phyloP scores from a whole-genome alignment of 2,329 filamentous ascomycete genomes.

The Diplodia intermedia region DNA sequence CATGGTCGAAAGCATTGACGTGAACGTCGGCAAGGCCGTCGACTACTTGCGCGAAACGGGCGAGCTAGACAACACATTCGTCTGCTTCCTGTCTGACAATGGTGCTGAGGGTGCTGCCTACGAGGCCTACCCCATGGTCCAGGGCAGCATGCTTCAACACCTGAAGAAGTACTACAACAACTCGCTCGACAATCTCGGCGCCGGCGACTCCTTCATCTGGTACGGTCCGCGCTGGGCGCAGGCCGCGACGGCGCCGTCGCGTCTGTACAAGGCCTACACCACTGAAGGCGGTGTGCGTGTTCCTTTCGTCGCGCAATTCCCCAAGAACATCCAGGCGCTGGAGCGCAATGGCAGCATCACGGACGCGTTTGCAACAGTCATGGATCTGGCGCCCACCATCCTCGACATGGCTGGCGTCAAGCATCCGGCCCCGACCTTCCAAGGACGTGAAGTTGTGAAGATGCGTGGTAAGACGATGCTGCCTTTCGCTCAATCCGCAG shows the following conservation, averaged over 20 bases:
- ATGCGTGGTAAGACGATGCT: constrained; percentile 61
- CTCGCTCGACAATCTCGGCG: constrained; percentile 64
- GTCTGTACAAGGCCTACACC: constrained; percentile 56
- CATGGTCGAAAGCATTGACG: constrained; percentile 69
- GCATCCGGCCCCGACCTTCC: constrained; percentile 62
- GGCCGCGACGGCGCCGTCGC: constrained; percentile 59
- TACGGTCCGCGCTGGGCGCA: constrained; percentile 65
- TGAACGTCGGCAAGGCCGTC: constrained; percentile 65
- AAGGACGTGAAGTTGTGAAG: constrained; percentile 57
- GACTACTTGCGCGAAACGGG: constrained; percentile 62
- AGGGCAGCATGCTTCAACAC: constrained; percentile 61
- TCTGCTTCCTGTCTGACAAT: constrained; percentile 70
- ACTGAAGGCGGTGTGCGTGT: constrained; percentile 61
- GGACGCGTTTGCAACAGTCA: constrained; percentile 58
- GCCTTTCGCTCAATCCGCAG: constrained; percentile 47
- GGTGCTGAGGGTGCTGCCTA: constrained; percentile 66
- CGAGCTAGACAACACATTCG: constrained; percentile 69
- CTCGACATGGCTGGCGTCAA: constrained; percentile 57
- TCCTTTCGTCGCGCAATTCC: constrained; percentile 56
- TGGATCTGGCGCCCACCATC: constrained; percentile 53
- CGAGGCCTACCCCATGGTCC: constrained; percentile 65
- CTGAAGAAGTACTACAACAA: constrained; percentile 66
- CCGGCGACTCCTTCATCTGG: constrained; percentile 65
- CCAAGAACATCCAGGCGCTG: constrained; percentile 25
- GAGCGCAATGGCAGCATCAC: constrained; percentile 50